Evolutionary conservation across 2,329 filamentous ascomycete genomes (phyloP), one percentile per base, ranked within the genome.

Genomic region (Fusarium musae): DNA sequence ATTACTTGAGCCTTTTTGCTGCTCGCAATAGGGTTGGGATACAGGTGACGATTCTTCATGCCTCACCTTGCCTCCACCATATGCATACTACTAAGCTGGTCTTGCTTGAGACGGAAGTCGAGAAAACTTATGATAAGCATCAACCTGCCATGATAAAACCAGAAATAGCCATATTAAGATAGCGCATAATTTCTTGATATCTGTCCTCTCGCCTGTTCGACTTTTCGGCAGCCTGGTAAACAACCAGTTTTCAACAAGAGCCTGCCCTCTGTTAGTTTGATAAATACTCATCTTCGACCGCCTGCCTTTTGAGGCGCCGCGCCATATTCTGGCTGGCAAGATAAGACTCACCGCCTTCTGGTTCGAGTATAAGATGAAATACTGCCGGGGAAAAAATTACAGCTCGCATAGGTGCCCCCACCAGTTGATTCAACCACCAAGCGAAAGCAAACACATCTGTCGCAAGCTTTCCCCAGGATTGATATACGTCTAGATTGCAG

Each of bases 341-440:
- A 8, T n/a, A 9, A 12, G 47, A 3, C 32, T 46, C 59, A 78
- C 77, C 77, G 75, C 69, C 43, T 75, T 69, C 70, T 44, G 13
- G 5, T 60, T 50, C 30, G 11, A 30, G 36, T 28, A 3, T 7
- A 2, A 9, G 30, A 15, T 36, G 12, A 44, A 60, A 56, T 77
- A 73, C 66, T 79, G 76, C 75, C 75, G 75, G 73, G 60, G 50
- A 59, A 58, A 78, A 78, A 78, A 73, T 60, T 65, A 46, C 58
- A 69, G 44, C 63, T 77, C 69, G 64, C 68, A 70, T 63, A 71
- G 64, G 50, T 57, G 69, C 73, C 76, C 75, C 76, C 70, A 39
- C 76, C 34, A 28, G 50, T 40, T 70, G 52, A 44, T 56, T 44
- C 52, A 50, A 47, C 34, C 39, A 39, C 58, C 52, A 28, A 73